These are phyloP conservation scores for Dichomitus squalens DNA, from an alignment of 1,284 basidiomycete genomes.

Conservation along the genomic window DNA sequence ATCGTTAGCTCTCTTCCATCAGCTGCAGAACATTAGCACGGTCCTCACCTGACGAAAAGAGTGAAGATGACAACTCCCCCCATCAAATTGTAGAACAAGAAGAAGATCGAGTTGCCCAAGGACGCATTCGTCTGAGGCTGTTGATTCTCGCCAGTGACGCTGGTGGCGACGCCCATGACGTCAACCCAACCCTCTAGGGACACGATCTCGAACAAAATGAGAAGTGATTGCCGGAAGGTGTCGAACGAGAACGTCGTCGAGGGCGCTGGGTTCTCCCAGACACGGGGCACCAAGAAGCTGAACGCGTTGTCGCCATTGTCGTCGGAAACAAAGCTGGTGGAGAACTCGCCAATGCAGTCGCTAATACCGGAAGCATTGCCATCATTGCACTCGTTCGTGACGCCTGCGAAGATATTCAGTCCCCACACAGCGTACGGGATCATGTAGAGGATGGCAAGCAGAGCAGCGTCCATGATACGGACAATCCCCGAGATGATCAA, in stretches of 20 bases:
- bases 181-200: conserved; percentile 96
- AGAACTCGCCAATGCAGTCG: conserved; percentile 81
- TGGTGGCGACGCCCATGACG: conserved; percentile 85
- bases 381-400: conserved; percentile 90
- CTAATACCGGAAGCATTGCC: conserved; percentile 51
- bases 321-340: conserved; percentile 48
- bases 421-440: conserved; percentile 99
- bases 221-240: conserved; percentile 80
- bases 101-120: conserved; percentile 89
- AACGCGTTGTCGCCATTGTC: conserved; percentile 38
- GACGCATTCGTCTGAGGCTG: conserved; percentile 77
- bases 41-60: conserved; percentile 81
- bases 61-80: conserved; percentile 92
- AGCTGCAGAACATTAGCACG: not conserved
- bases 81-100: conserved; percentile 91
- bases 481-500: conserved; percentile 87
- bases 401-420: conserved; percentile 89
- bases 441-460: conserved; percentile 94
- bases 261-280: conserved; percentile 87
- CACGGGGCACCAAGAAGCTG: conserved; percentile 79
- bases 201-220: conserved; percentile 97
- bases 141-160: conserved; percentile 68
- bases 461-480: conserved; percentile 88
- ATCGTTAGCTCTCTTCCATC: conserved; percentile 9
- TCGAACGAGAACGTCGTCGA: conserved; percentile 93